A percentile compares a stretch with the other conserved stretches of the same genome.
phyloP scores from a whole-genome alignment of 371 early-diverging fungal genomes.

The Syncephalis plumigaleata region DNA sequence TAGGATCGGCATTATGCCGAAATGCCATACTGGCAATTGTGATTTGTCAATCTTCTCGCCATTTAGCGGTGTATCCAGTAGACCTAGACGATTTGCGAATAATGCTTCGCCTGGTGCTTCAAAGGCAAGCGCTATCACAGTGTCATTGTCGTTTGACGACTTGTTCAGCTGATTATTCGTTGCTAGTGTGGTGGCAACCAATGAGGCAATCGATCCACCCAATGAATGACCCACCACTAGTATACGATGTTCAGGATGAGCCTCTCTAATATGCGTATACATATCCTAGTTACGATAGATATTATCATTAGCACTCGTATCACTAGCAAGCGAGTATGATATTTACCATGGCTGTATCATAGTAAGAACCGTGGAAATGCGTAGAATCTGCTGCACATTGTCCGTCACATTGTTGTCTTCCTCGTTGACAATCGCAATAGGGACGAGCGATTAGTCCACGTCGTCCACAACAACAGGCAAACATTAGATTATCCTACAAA shows the following conservation, averaged over 20 bases:
- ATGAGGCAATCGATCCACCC: conserved; percentile 68
- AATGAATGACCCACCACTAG: conserved; percentile 74
- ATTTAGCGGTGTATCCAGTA: conserved; percentile 19
- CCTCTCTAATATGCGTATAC: conserved; percentile 34
- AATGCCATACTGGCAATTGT: conserved; percentile 69
- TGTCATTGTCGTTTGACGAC: too few relatives aligned
- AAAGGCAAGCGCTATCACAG: conserved; percentile 71
- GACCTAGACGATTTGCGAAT: conserved; percentile 61
- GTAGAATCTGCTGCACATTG: conserved; percentile 37
- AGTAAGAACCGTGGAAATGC: conserved; percentile 43
- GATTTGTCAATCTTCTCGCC: conserved; percentile 25
- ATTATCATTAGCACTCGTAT: neutral
- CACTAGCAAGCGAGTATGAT: neutral
- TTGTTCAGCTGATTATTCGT: too few relatives aligned
- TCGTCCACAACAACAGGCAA: conserved; percentile 92
- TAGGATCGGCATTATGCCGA: conserved; percentile 90
- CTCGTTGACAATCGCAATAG: conserved; percentile 69
- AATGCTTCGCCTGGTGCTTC: conserved; percentile 78
- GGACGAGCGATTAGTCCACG: conserved; percentile 66
- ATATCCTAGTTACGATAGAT: conserved; percentile 26
- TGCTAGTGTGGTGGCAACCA: conserved; percentile 63
- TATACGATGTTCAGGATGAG: conserved; percentile 59
- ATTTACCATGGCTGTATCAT: conserved; percentile 54
- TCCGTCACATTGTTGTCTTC: conserved; percentile 34
- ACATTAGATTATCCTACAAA: conserved; percentile 75